Conservation (phyloP, 1,139 yeast genomes). For the Diutina rugosa region DNA sequence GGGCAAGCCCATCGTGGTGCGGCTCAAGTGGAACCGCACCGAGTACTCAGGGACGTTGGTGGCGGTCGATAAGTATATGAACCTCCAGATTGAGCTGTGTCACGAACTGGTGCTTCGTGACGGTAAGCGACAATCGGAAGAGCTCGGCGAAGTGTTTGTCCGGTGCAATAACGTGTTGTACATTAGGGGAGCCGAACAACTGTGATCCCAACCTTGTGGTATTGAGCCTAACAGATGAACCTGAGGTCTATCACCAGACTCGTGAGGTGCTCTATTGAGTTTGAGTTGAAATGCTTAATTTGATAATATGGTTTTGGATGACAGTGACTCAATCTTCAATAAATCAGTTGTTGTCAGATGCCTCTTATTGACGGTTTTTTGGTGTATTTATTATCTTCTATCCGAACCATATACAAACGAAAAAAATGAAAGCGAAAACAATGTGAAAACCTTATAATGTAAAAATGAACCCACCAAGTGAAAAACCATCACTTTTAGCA, state of each 20-base stretch:
- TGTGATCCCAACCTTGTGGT: not conserved
- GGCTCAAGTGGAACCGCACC: conserved; percentile 86
- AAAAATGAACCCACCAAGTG: not conserved
- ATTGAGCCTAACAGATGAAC: too few relatives aligned
- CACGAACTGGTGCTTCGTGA: conserved; percentile 43
- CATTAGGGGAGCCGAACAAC: conserved; percentile 29
- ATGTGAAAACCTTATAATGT: not conserved
- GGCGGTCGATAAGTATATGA: conserved; percentile 90
- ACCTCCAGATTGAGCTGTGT: conserved; percentile 63
- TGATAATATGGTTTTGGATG: too few relatives aligned
- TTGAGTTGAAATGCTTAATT: too few relatives aligned
- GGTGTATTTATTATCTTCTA: not conserved
- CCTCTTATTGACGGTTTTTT: too few relatives aligned
- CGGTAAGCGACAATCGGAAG: conserved; percentile 19
- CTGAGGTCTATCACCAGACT: too few relatives aligned
- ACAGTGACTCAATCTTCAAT: too few relatives aligned
- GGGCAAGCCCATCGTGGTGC: conserved; percentile 62
- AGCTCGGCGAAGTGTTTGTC: conserved; percentile 72
- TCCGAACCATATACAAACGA: not conserved
- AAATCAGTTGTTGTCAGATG: too few relatives aligned
- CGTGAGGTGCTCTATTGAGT: too few relatives aligned
- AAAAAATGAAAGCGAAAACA: not conserved
- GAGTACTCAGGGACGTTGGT: conserved; percentile 74
- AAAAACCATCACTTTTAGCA: not conserved
- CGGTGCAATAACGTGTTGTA: conserved; percentile 73